These are phyloP conservation scores for Symmetrospora coprosmae DNA, from an alignment of 768 basidiomycete species.

Conservation along the genomic window DNA sequence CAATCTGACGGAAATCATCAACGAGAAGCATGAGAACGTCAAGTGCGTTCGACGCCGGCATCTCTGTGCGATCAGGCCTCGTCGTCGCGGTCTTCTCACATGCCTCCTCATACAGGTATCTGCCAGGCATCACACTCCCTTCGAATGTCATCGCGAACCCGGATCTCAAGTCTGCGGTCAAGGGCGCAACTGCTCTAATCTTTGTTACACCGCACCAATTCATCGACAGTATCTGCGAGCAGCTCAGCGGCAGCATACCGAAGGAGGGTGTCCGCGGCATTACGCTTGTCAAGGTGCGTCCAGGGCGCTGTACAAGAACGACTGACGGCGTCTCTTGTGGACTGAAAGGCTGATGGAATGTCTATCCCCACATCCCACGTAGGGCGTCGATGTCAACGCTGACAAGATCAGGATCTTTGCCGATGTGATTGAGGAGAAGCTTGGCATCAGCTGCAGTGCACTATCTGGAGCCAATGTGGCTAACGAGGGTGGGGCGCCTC, in stretches of 20 bases:
- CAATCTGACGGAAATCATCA: slow-evolving; percentile 41
- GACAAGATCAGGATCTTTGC: slow-evolving; percentile 41
- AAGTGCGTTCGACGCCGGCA: too few species aligned
- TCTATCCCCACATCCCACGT: too few species aligned
- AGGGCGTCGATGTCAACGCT: slow-evolving; percentile 42
- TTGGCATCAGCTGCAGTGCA: slow-evolving; percentile 40
- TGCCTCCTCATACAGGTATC: slow-evolving; percentile 31
- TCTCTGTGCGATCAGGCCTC: too few species aligned
- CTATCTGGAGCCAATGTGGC: slow-evolving; percentile 45
- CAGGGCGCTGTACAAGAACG: not conserved
- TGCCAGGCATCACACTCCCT: slow-evolving; percentile 37
- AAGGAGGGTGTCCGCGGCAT: slow-evolving; percentile 37
- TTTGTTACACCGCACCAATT: slow-evolving; percentile 44
- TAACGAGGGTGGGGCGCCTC: slow-evolving; percentile 37
- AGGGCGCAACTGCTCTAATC: slow-evolving; percentile 41
- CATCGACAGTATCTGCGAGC: slow-evolving; percentile 37
- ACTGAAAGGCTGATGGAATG: not conserved
- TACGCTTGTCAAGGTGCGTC: slow-evolving; percentile 40
- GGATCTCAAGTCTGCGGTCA: slow-evolving; percentile 38
- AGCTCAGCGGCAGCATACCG: slow-evolving; percentile 39
- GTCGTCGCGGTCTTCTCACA: not conserved
- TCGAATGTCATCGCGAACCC: slow-evolving; percentile 41
- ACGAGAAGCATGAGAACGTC: slow-evolving; percentile 40
- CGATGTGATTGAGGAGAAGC: slow-evolving; percentile 39
- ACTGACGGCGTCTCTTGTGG: not conserved